Evolutionary conservation across 768 basidiomycete genomes (phyloP), one percentile per base, ranked within the genome.

Genomic region (Suillus subluteus): DNA sequence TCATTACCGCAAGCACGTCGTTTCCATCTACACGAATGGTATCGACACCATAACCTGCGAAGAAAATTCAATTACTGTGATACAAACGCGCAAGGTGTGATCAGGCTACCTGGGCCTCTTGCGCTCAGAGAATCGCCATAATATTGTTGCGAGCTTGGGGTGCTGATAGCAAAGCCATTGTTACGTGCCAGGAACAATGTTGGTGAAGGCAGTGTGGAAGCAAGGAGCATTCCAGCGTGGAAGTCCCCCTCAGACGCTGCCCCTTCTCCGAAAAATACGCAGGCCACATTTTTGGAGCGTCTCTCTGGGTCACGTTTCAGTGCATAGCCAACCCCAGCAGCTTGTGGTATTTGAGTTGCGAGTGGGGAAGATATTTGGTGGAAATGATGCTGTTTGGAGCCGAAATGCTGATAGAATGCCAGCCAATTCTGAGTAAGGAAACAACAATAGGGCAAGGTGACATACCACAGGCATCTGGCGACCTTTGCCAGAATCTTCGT

Each of bases 181-280:
- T 92, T 91, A 41, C 91, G 86, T 15, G 86, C 90, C 66, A 94
- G 84, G 77, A 86, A 95, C 21, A 94, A 76, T 4, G 88, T 88
- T 3, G 92, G 92, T 2, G 88, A 86, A 0, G 91, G 87, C 35
- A 95, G 82, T 0, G 90, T 91, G 3, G 91, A 93, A 32, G 90
- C 90, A 58, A 94, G 83, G 64, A 92, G 85, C 73, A 96, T 82
- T 35, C 95, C 96, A 0, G 96, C 96, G 73, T 98, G 96, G 75
- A 97, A 97, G 77, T 98, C 96, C 65, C 95, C 95, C 79, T 97
- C 96, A 2, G 93, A 94, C 3, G 95, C 94, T 9, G 95, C 94
- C 67, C 95, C 96, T 79, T 98, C 96, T 30, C 96, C 96, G 69
- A 97, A 96, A 77, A 89, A 98, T 62, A 94, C 94, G 12, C 89